These are phyloP conservation scores for Annulohypoxylon truncatum DNA, from an alignment of 2,329 filamentous ascomycete species.

Conservation along the genomic window DNA sequence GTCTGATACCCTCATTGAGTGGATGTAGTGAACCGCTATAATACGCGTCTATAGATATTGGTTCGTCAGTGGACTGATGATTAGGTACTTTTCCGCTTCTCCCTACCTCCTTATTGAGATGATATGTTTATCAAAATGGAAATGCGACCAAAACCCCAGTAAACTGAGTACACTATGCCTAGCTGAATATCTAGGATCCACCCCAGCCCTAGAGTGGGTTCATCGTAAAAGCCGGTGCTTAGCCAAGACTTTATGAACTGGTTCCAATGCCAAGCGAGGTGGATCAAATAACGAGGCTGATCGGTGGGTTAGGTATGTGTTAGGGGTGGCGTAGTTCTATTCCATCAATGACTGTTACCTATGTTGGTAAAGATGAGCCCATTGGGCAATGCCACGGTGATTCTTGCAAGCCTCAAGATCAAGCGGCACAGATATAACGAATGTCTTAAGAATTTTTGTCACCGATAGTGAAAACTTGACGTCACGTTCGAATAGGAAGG, in stretches of 20 bases:
- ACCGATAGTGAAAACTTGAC: not conserved
- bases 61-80: too few species aligned
- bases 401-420: not conserved
- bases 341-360: not conserved
- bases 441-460: not conserved
- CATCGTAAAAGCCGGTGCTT: not conserved
- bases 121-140: not conserved
- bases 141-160: not conserved
- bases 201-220: not conserved
- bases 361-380: not conserved
- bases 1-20: too few species aligned
- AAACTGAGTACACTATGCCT: not conserved
- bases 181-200: not conserved
- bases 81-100: too few species aligned
- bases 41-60: too few species aligned
- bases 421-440: not conserved
- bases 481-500: constrained; percentile 24
- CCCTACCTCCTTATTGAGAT: too few species aligned
- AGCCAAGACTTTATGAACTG: not conserved
- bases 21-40: too few species aligned
- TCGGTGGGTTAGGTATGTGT: not conserved
- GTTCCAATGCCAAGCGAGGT: not conserved
- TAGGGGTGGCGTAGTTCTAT: constrained; percentile 13
- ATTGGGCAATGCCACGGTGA: constrained; percentile 4
- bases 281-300: not conserved